Percentiles rank a stretch among this genome's conserved stretches.
Evolutionary conservation across 2,329 filamentous ascomycete species (phyloP).

Genomic region (Aaosphaeria arxii): DNA sequence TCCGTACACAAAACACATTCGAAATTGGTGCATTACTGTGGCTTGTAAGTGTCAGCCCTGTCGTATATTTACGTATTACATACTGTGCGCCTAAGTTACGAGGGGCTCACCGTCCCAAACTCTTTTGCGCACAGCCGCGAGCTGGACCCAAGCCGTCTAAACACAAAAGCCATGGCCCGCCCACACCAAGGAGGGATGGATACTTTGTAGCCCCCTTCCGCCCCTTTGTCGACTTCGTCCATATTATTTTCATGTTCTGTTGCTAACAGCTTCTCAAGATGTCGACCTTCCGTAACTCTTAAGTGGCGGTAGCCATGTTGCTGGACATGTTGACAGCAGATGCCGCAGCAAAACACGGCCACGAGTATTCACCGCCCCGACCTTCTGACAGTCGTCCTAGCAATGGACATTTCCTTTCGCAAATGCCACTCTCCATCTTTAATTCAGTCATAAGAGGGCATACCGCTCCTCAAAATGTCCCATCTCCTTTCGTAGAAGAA

Average conservation of each 20-base stretch:
- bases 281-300: not conserved
- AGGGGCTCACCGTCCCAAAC: too few relatives aligned
- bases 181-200: too few relatives aligned
- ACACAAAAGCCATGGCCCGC: too few relatives aligned
- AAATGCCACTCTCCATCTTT: slow-evolving; percentile 34
- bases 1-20: too few relatives aligned
- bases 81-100: too few relatives aligned
- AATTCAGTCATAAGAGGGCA: slow-evolving; percentile 26
- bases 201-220: too few relatives aligned
- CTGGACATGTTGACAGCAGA: slow-evolving; percentile 39
- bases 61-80: slow-evolving; percentile 4
- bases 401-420: slow-evolving; percentile 25
- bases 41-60: slow-evolving; percentile 25
- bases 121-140: too few relatives aligned
- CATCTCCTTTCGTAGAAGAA: not conserved
- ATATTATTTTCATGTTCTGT: not conserved
- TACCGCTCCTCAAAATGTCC: slow-evolving; percentile 7
- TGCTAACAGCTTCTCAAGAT: not conserved
- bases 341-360: slow-evolving; percentile 31
- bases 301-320: slow-evolving; percentile 24
- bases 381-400: slow-evolving; percentile 11
- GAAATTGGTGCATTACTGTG: slow-evolving; percentile 11
- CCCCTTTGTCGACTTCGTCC: too few relatives aligned
- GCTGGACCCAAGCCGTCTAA: too few relatives aligned
- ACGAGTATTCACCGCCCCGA: slow-evolving; percentile 24